Base-by-base conservation (phyloP, 2,329 filamentous ascomycete species). In the Teratosphaeria destructans region DNA sequence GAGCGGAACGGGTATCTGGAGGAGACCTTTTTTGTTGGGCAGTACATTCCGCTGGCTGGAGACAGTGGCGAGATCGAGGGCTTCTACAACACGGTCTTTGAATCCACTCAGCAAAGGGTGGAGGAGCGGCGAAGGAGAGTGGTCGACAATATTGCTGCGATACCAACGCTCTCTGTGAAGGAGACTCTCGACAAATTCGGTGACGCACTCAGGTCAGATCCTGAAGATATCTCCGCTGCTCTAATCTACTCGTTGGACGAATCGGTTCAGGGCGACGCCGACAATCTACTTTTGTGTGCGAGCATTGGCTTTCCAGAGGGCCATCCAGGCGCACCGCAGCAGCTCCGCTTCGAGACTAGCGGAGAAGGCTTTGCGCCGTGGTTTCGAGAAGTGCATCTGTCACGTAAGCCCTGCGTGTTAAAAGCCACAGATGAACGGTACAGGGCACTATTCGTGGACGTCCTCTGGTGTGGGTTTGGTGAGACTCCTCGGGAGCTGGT, bases 71-170 rank as follows among this genome's bases (percentile, higher is more conserved):
- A 60, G 8, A 55, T 66, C 11, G 61, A 60, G 27, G 67, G 65
- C 19, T 60, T 64, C 29, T 68, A 67, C 59, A 67, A 67, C 32
- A 65, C 67, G 3, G 57, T 57, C 2, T 37, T 59, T 39, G 67
- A 68, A 55, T 58, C 60, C 7, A 68, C 67, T 2, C 29, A 43
- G 16, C 54, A 60, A 14, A 60, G 62, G 5, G 29, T 67, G 5
- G 19, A 47, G n/a, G 59, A 64, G 27, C 61, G 66, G 7, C 61
- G 63, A 14, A 54, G 62, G 23, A 53, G 47, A 6, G 55, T 66
- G 1, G 27, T 62, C 5, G 61, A 65, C 23, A 19, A 32, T 2
- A 59, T 66, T n/a, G 59, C 61, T 49, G 35, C 55, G 3, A 61
- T 61, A 8, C 35, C 57, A 5, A 52, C 56, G 3, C 32, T 14